These are phyloP conservation scores for Ophiostoma montium DNA, from an alignment of 2,329 filamentous ascomycete genomes.

Conservation along the genomic window DNA sequence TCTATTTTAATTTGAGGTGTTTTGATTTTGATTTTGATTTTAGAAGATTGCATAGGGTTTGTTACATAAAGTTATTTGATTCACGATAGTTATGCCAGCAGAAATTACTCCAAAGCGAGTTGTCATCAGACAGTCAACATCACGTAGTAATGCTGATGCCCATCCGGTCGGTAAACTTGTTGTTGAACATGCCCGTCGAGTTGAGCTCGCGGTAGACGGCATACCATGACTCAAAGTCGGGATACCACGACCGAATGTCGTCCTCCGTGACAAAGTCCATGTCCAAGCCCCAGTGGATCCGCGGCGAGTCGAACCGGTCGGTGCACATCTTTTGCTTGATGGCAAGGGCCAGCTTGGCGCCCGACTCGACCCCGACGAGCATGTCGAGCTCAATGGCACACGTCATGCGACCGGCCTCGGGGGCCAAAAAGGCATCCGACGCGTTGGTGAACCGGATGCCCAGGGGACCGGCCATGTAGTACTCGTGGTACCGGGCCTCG, in stretches of 20 bases:
- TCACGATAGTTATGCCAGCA: too few species aligned
- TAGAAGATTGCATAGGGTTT: too few species aligned
- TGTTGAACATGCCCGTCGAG: constrained; percentile 18
- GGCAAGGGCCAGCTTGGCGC: constrained; percentile 8
- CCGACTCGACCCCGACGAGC: constrained; percentile 14
- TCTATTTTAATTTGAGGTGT: too few species aligned
- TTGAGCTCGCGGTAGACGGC: constrained; percentile 14
- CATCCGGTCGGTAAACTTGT: constrained; percentile 16
- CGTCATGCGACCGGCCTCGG: constrained; percentile 15
- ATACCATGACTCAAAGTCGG: constrained; percentile 14
- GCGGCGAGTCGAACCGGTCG: constrained; percentile 6
- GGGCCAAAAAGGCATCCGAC: constrained; percentile 15
- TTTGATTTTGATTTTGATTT: too few species aligned
- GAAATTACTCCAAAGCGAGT: too few species aligned
- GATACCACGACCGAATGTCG: constrained; percentile 16
- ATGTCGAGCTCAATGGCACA: constrained; percentile 16
- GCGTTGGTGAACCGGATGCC: constrained; percentile 15
- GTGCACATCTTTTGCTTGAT: constrained; percentile 15
- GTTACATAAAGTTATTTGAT: too few species aligned
- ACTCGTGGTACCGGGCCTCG: constrained; percentile 11
- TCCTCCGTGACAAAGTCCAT: constrained; percentile 13
- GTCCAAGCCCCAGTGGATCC: constrained; percentile 18
- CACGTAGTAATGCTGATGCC: constrained; percentile 9
- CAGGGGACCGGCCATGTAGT: constrained; percentile 16
- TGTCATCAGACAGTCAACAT: too few species aligned